phyloP scores from a whole-genome alignment of 345 rosid species.

The Brassica rapa region DNA sequence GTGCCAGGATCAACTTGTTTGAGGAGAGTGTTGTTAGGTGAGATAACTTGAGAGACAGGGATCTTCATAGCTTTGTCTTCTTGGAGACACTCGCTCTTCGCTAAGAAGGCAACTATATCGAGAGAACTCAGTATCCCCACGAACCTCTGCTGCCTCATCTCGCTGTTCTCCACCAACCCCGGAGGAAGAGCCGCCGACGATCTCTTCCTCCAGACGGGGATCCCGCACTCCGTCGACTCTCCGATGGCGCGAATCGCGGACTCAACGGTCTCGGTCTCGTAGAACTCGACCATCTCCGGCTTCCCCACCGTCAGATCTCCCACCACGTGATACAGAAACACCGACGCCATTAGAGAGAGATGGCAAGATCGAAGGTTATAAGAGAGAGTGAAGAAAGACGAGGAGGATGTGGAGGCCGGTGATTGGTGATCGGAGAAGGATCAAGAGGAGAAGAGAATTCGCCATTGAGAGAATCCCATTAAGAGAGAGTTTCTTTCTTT shows the following conservation, averaged over 20 bases:
- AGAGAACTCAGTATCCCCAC: constrained; percentile 86
- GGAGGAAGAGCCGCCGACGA: constrained; percentile 30
- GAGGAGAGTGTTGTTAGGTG: constrained; percentile 59
- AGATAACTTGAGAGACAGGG: constrained; percentile 73
- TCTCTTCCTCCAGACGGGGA: constrained; percentile 89
- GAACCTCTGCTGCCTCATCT: constrained; percentile 79
- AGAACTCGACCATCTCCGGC: constrained; percentile 88
- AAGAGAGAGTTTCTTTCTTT: too few relatives aligned
- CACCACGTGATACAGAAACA: constrained; percentile 85
- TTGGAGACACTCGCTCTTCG: constrained; percentile 70
- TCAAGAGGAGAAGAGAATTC: constrained; percentile 38
- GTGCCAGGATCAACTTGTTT: constrained; percentile 94
- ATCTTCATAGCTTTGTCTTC: constrained; percentile 82
- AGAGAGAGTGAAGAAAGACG: constrained; percentile 80
- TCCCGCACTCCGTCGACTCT: constrained; percentile 87
- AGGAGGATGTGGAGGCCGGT: constrained; percentile 70
- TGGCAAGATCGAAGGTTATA: constrained; percentile 40
- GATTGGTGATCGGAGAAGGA: constrained; percentile 54
- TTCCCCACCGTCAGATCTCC: constrained; percentile 99
- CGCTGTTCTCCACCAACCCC: constrained; percentile 61
- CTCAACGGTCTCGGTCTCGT: constrained; percentile 83
- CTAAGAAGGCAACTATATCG: constrained; percentile 77
- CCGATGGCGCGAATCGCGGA: constrained; percentile 82
- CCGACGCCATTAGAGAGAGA: constrained; percentile 63
- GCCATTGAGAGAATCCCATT: constrained; percentile 43